phyloP scores from a whole-genome alignment of 805 yeast genomes.

The Starmerella geochares region DNA sequence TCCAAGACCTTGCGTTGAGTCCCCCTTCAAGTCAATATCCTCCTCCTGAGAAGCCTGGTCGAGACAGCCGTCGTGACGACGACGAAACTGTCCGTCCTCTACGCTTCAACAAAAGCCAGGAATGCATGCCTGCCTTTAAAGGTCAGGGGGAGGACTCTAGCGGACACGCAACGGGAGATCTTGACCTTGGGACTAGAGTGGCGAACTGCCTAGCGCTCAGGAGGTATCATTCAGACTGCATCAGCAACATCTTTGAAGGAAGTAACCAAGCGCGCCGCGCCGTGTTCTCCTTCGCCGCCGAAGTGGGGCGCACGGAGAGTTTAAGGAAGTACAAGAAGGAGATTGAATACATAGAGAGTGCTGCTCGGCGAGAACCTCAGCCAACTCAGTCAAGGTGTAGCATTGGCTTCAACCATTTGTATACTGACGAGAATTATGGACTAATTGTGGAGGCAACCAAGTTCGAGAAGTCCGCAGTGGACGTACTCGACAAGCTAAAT shows the following conservation, averaged over 20 bases:
- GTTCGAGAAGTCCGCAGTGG: background rate
- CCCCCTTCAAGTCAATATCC: background rate
- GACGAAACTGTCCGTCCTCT: background rate
- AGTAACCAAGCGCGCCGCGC: background rate
- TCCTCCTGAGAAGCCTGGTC: background rate
- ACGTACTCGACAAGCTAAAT: background rate
- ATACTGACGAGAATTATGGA: background rate
- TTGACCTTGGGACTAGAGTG: background rate
- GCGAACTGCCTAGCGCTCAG: background rate
- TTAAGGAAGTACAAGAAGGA: background rate
- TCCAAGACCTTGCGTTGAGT: background rate
- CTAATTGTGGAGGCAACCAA: background rate
- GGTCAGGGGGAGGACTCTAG: background rate
- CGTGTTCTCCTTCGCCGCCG: slow-evolving; percentile 5
- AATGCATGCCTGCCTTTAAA: background rate
- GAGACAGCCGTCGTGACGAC: background rate
- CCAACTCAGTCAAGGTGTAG: background rate
- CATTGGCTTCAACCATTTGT: background rate
- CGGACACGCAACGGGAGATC: too few species aligned
- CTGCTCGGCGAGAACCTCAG: background rate
- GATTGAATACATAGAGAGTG: background rate
- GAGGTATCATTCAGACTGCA: background rate
- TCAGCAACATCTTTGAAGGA: slow-evolving; percentile 2
- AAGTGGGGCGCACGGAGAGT: slow-evolving; percentile 3
- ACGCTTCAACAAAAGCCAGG: background rate